Conservation (phyloP, 139 green algal species). For the Chlamydomonas sp. region DNA sequence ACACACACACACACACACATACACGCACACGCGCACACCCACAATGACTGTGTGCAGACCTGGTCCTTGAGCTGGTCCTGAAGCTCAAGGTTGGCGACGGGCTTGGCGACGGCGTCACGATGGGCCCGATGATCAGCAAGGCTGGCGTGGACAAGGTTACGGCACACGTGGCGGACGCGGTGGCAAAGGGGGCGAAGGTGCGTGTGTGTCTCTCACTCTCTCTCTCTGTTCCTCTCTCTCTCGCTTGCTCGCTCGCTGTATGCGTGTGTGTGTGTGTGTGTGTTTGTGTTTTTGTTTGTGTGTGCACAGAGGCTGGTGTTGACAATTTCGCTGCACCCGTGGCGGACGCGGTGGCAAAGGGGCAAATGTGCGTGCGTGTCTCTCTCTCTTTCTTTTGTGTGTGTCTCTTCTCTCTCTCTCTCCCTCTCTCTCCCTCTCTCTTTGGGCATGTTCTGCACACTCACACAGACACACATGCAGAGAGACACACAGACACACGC, state of each 20-base stretch:
- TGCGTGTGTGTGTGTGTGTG: too few species aligned
- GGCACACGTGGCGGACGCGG: slow-evolving; percentile 74
- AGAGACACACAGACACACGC: too few species aligned
- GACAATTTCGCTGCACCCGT: slow-evolving; percentile 56
- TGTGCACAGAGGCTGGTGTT: slow-evolving; percentile 55
- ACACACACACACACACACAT: background rate
- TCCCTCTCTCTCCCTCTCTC: too few species aligned
- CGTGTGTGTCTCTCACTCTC: too few species aligned
- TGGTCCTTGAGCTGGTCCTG: slow-evolving; percentile 37
- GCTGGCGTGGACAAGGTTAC: slow-evolving; percentile 26
- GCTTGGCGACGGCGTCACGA: slow-evolving; percentile 45
- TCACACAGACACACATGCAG: too few species aligned
- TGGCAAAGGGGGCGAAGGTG: slow-evolving; percentile 65
- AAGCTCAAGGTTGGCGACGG: slow-evolving; percentile 70
- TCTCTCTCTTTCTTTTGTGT: too few species aligned
- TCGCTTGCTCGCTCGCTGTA: too few species aligned
- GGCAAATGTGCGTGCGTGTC: slow-evolving; percentile 37
- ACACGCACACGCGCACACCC: background rate
- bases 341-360: slow-evolving; percentile 76
- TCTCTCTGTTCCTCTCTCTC: too few species aligned
- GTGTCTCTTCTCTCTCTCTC: too few species aligned
- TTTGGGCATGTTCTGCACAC: too few species aligned
- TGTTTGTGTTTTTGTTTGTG: too few species aligned
- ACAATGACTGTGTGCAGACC: slow-evolving; percentile 12
- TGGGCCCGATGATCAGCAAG: slow-evolving; percentile 81